Conservation (phyloP, 495 filamentous ascomycete species). For the Penicillium chermesinum region DNA sequence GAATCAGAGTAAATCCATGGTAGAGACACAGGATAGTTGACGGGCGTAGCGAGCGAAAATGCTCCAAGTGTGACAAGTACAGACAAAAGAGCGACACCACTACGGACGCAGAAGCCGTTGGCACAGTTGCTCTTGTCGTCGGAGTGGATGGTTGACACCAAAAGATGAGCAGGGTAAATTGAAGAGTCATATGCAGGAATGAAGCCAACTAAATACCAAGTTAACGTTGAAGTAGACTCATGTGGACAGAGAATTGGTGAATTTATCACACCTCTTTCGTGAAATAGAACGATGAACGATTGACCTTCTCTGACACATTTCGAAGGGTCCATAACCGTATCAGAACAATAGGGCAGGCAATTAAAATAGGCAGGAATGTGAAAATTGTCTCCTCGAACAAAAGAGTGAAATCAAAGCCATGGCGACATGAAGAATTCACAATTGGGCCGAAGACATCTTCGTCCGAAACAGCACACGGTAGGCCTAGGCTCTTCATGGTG, state of each 20-base stretch:
- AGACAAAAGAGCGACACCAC: constrained; percentile 2
- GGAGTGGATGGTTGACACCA: constrained; percentile 10
- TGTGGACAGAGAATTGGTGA: not conserved
- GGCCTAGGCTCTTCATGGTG: not conserved
- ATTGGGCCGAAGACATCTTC: constrained; percentile 19
- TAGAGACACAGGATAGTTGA: constrained; percentile 17
- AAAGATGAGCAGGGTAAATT: constrained; percentile 10
- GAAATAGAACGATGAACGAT: constrained; percentile 21
- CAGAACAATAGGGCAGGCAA: constrained; percentile 4
- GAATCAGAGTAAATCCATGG: constrained; percentile 5
- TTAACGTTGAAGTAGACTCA: not conserved
- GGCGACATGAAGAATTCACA: constrained; percentile 9
- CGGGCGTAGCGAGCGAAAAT: constrained; percentile 17
- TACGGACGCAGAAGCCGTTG: constrained; percentile 8
- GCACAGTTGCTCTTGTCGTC: constrained; percentile 15
- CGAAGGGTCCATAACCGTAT: constrained; percentile 10
- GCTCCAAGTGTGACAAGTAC: constrained; percentile 21
- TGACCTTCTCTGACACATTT: constrained; percentile 13
- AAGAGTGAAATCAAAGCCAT: constrained; percentile 21
- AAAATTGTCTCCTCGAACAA: constrained; percentile 20
- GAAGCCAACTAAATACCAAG: constrained; percentile 5
- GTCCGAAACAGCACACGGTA: constrained; percentile 9
- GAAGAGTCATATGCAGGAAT: constrained; percentile 13
- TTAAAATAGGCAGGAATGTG: constrained; percentile 8
- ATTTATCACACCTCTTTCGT: constrained; percentile 12